phyloP scores from a whole-genome alignment of 2,329 filamentous ascomycete species.

The Fusarium sp. region DNA sequence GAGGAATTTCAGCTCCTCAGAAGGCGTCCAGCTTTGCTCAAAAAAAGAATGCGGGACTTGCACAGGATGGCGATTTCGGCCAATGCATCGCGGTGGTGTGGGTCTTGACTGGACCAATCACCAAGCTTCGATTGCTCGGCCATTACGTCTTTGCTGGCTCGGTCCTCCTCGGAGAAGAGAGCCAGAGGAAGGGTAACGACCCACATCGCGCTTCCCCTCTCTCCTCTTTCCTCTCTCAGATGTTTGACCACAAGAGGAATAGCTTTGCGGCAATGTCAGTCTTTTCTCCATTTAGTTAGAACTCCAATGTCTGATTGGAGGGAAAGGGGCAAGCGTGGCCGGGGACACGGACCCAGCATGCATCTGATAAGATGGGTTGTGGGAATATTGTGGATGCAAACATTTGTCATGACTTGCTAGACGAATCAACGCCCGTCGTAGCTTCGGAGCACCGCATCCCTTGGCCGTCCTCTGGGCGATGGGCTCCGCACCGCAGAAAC shows the following conservation, averaged over 20 bases:
- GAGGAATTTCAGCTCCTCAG: constrained; percentile 23
- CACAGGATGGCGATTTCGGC: constrained; percentile 47
- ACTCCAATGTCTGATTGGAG: background rate
- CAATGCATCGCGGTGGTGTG: constrained; percentile 38
- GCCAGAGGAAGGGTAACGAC: constrained; percentile 18
- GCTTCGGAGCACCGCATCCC: constrained; percentile 9
- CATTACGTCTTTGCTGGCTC: constrained; percentile 47
- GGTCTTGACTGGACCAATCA: constrained; percentile 30
- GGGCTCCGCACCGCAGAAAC: background rate
- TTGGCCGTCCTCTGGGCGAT: background rate
- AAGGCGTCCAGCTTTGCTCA: constrained; percentile 37
- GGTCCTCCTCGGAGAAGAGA: constrained; percentile 45
- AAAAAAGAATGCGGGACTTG: constrained; percentile 48
- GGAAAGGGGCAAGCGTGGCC: constrained; percentile 3
- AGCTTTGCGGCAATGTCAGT: background rate
- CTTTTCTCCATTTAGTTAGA: background rate
- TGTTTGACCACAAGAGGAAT: background rate
- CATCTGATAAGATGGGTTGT: constrained; percentile 39
- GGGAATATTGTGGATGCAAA: constrained; percentile 7
- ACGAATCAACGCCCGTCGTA: constrained; percentile 14
- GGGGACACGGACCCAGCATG: constrained; percentile 25
- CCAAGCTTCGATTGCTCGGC: constrained; percentile 45
- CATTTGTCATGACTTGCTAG: constrained; percentile 33
- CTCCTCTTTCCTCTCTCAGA: background rate
- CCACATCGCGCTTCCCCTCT: constrained; percentile 10